A percentile compares a stretch with the other conserved stretches of the same genome.
phyloP scores from a whole-genome alignment of 495 filamentous ascomycete genomes.

The Trichocladium uniseriatum region DNA sequence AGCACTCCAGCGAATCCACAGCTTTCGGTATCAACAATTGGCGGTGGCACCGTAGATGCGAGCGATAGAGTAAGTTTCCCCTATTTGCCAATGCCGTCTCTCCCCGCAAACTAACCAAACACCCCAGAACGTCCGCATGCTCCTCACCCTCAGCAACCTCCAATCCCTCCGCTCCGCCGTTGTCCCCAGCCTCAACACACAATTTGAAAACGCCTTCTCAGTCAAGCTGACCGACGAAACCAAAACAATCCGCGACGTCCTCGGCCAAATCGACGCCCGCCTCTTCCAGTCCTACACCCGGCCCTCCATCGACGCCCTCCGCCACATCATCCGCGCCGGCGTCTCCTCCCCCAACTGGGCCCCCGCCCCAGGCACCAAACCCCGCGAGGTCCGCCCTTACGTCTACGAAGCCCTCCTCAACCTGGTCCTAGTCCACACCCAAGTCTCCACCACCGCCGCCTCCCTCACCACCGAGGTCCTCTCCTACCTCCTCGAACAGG shows the following conservation, averaged over 20 bases:
- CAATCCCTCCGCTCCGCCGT: constrained; percentile 64
- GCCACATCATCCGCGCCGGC: constrained; percentile 57
- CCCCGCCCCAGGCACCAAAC: constrained; percentile 48
- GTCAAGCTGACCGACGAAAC: constrained; percentile 85
- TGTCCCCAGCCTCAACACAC: constrained; percentile 70
- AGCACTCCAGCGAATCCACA: constrained; percentile 14
- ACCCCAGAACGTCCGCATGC: constrained; percentile 73
- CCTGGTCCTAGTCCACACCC: constrained; percentile 83
- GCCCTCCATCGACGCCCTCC: constrained; percentile 54
- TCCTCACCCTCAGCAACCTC: constrained; percentile 86
- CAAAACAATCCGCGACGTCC: constrained; percentile 80
- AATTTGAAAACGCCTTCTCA: constrained; percentile 84
- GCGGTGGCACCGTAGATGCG: constrained; percentile 53
- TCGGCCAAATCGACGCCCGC: constrained; percentile 76
- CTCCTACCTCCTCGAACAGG: constrained; percentile 68
- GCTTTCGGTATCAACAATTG: constrained; percentile 21
- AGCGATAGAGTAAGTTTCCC: constrained; percentile 52
- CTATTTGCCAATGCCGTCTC: not conserved
- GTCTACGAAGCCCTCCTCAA: constrained; percentile 74
- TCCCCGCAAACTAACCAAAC: constrained; percentile 12
- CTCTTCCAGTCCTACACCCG: constrained; percentile 86
- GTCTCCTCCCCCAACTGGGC: constrained; percentile 63
- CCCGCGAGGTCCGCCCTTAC: constrained; percentile 72
- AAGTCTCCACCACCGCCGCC: constrained; percentile 73
- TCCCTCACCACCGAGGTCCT: constrained; percentile 66